phyloP scores from a whole-genome alignment of 2,329 filamentous ascomycete species.

The Colletotrichum tanaceti region DNA sequence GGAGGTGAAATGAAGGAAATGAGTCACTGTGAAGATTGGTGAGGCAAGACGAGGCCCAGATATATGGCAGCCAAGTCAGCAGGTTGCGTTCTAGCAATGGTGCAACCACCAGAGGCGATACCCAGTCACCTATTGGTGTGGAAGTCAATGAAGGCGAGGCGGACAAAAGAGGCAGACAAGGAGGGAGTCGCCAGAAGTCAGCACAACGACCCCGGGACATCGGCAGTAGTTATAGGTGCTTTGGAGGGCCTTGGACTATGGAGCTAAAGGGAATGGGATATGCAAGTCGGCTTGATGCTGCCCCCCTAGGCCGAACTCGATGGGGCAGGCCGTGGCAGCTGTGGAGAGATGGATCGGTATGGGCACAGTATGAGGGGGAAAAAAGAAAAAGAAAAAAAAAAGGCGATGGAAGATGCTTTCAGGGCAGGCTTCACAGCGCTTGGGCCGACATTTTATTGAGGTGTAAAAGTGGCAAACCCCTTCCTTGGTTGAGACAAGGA shows the following conservation, averaged over 20 bases:
- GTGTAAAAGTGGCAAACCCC: slow-evolving; percentile 35
- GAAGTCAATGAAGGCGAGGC: slow-evolving; percentile 48
- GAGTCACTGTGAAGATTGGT: slow-evolving; percentile 58
- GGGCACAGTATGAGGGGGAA: slow-evolving; percentile 39
- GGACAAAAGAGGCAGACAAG: slow-evolving; percentile 42
- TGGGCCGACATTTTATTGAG: slow-evolving; percentile 39
- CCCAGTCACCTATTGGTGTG: slow-evolving; percentile 37
- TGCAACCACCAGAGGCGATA: slow-evolving; percentile 40
- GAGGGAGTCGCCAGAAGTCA: slow-evolving; percentile 33
- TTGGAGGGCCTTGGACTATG: slow-evolving; percentile 29
- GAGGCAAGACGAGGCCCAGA: slow-evolving; percentile 51
- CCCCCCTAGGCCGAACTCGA: slow-evolving; percentile 27
- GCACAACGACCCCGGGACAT: slow-evolving; percentile 35
- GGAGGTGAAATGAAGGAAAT: slow-evolving; percentile 49
- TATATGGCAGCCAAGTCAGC: slow-evolving; percentile 51
- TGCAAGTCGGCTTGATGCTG: slow-evolving; percentile 40
- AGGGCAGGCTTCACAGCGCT: slow-evolving; percentile 30
- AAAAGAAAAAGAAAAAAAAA: slow-evolving; percentile 40
- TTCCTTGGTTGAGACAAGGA: slow-evolving; percentile 41
- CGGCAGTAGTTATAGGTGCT: slow-evolving; percentile 40
- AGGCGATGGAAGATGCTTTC: slow-evolving; percentile 37
- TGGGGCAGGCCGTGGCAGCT: slow-evolving; percentile 20
- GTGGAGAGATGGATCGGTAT: slow-evolving; percentile 16
- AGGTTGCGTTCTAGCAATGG: slow-evolving; percentile 38
- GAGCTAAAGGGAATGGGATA: slow-evolving; percentile 36